These are phyloP conservation scores for Lecanicillium sp. DNA, from an alignment of 2,329 filamentous ascomycete species.

Conservation along the genomic window DNA sequence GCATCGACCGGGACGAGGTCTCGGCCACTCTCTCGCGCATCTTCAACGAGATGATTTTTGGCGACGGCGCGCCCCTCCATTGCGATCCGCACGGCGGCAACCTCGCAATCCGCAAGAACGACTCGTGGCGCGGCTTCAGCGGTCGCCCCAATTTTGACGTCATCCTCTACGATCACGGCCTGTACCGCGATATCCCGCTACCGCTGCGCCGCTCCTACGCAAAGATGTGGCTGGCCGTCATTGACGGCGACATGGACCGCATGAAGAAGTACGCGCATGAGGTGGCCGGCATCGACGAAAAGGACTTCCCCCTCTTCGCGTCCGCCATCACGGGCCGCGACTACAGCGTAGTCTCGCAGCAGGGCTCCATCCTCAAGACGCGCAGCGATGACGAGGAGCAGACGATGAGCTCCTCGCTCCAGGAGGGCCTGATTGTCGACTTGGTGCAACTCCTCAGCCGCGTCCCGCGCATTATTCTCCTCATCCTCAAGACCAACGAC, in stretches of 20 bases:
- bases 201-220: constrained; percentile 78
- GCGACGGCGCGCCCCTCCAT: constrained; percentile 77
- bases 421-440: constrained; percentile 82
- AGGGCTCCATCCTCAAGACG: constrained; percentile 46
- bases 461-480: constrained; percentile 83
- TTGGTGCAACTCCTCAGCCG: constrained; percentile 81
- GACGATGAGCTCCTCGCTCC: constrained; percentile 73
- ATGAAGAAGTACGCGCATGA: constrained; percentile 89
- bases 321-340: constrained; percentile 94
- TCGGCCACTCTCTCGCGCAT: constrained; percentile 83
- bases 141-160: constrained; percentile 77
- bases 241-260: constrained; percentile 73
- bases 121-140: constrained; percentile 40
- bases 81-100: constrained; percentile 97
- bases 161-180: constrained; percentile 91
- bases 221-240: constrained; percentile 93
- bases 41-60: constrained; percentile 99
- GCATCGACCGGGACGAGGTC: constrained; percentile 91
- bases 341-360: constrained; percentile 64
- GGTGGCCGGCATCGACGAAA: constrained; percentile 80
- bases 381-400: constrained; percentile 75
- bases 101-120: constrained; percentile 79
- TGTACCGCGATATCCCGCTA: constrained; percentile 87
- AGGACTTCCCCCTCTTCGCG: constrained; percentile 91
- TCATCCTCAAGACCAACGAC: constrained; percentile 98